Percentiles rank a stretch among this genome's conserved stretches.
Conservation (phyloP, 768 basidiomycete species). For the Psilocybe tampanensis region DNA sequence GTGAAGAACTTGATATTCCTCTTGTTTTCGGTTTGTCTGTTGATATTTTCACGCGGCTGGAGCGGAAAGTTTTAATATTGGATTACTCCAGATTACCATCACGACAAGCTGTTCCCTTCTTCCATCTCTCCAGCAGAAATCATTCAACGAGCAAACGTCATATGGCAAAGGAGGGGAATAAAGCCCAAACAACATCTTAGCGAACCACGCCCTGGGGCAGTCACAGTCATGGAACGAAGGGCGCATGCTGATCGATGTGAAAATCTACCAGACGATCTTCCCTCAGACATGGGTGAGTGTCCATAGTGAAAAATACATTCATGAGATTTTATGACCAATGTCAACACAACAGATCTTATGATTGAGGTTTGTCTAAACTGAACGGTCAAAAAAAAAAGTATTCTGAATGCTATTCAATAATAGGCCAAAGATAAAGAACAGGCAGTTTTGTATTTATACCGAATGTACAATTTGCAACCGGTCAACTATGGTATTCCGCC, state of each 20-base stretch:
- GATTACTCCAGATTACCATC: constrained; percentile 66
- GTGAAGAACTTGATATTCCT: constrained; percentile 80
- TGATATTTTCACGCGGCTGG: not conserved
- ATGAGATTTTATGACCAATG: not conserved
- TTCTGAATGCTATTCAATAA: too few species aligned
- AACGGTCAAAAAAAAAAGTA: too few species aligned
- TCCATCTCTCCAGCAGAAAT: constrained; percentile 63
- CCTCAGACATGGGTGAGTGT: constrained; percentile 64
- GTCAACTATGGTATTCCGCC: constrained; percentile 55
- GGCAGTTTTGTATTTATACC: constrained; percentile 83
- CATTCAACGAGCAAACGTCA: constrained; percentile 73
- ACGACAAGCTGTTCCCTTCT: constrained; percentile 71
- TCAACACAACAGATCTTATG: constrained; percentile 70
- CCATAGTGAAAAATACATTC: constrained; percentile 7
- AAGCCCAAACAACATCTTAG: constrained; percentile 91
- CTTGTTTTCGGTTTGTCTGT: constrained; percentile 56
- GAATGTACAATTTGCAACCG: constrained; percentile 72
- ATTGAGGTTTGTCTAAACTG: constrained; percentile 63
- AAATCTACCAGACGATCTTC: constrained; percentile 61
- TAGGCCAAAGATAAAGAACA: constrained; percentile 91
- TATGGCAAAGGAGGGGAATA: constrained; percentile 78
- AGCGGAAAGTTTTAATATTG: too few species aligned
- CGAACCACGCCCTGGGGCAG: constrained; percentile 85
- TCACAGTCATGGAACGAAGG: constrained; percentile 80
- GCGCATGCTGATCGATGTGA: constrained; percentile 88